Percentiles rank a stretch among this genome's conserved stretches.
Conservation (phyloP, 495 filamentous ascomycete species). For the Lophiostoma macrostomum region DNA sequence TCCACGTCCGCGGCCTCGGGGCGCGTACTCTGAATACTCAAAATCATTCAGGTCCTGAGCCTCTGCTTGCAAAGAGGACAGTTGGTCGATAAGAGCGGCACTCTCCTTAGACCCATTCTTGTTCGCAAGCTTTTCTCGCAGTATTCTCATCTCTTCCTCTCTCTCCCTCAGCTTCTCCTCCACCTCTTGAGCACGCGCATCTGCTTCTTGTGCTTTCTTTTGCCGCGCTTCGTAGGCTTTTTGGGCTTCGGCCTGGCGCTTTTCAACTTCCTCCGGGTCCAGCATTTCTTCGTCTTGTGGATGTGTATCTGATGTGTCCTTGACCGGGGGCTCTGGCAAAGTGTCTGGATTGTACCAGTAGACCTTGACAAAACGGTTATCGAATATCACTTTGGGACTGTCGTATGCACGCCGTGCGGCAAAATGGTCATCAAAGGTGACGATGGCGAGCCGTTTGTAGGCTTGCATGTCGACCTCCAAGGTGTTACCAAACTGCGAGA, state of each 20-base stretch:
- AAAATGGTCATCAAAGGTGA: constrained; percentile 72
- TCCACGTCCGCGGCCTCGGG: constrained; percentile 2
- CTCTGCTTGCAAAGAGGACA: constrained; percentile 81
- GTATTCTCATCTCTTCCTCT: constrained; percentile 67
- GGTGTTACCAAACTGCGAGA: constrained; percentile 79
- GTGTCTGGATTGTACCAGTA: constrained; percentile 80
- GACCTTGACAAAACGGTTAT: constrained; percentile 96
- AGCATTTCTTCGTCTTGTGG: constrained; percentile 51
- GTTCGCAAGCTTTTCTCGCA: constrained; percentile 60
- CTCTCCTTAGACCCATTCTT: constrained; percentile 37
- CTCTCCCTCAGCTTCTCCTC: constrained; percentile 72
- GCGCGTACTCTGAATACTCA: constrained; percentile 31
- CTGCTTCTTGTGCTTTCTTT: constrained; percentile 68
- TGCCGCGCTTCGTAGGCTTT: constrained; percentile 75
- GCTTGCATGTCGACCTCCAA: constrained; percentile 69
- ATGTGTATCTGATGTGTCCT: background rate
- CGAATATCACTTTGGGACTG: constrained; percentile 92
- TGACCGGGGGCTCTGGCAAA: constrained; percentile 39
- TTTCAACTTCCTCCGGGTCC: constrained; percentile 76
- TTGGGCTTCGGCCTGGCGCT: constrained; percentile 69
- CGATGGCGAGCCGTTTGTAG: constrained; percentile 72
- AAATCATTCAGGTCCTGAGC: constrained; percentile 72
- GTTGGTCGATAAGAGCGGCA: constrained; percentile 47
- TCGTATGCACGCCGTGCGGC: constrained; percentile 79
- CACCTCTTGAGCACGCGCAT: constrained; percentile 65